phyloP scores from a whole-genome alignment of 2,329 filamentous ascomycete genomes.

The Daldinia sp. region DNA sequence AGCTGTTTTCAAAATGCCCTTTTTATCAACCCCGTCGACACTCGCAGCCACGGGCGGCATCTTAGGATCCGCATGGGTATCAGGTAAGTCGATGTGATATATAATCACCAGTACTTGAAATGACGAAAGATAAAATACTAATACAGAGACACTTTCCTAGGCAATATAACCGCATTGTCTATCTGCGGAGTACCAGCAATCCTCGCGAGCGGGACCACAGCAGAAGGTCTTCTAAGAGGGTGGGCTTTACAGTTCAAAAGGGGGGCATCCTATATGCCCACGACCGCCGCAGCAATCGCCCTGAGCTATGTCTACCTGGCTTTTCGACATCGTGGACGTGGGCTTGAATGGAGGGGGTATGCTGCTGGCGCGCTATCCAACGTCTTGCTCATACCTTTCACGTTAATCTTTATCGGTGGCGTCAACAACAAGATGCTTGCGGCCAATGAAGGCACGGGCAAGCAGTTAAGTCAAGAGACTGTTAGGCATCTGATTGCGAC shows the following conservation, averaged over 20 bases:
- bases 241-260: slow-evolving; percentile 45
- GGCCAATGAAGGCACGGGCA: slow-evolving; percentile 23
- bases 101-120: not conserved
- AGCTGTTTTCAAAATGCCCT: slow-evolving; percentile 37
- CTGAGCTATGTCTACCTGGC: slow-evolving; percentile 46
- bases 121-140: not conserved
- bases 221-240: slow-evolving; percentile 43
- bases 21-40: slow-evolving; percentile 44
- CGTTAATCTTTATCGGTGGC: slow-evolving; percentile 40
- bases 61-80: slow-evolving; percentile 47
- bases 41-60: slow-evolving; percentile 45
- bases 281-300: slow-evolving; percentile 37
- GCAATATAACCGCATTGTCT: slow-evolving; percentile 43
- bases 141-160: slow-evolving; percentile 19
- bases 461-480: slow-evolving; percentile 34
- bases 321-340: slow-evolving; percentile 26
- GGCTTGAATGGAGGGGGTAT: slow-evolving; percentile 46
- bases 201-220: slow-evolving; percentile 35
- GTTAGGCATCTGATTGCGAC: slow-evolving; percentile 35
- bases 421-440: slow-evolving; percentile 42
- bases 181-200: slow-evolving; percentile 45
- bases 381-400: slow-evolving; percentile 44
- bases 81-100: slow-evolving; percentile 32
- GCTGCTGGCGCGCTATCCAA: slow-evolving; percentile 43
- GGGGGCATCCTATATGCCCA: slow-evolving; percentile 40